A percentile compares a stretch with the other conserved stretches of the same genome.
phyloP scores from a whole-genome alignment of 2,329 filamentous ascomycete genomes.

The Stylonectria norvegica region DNA sequence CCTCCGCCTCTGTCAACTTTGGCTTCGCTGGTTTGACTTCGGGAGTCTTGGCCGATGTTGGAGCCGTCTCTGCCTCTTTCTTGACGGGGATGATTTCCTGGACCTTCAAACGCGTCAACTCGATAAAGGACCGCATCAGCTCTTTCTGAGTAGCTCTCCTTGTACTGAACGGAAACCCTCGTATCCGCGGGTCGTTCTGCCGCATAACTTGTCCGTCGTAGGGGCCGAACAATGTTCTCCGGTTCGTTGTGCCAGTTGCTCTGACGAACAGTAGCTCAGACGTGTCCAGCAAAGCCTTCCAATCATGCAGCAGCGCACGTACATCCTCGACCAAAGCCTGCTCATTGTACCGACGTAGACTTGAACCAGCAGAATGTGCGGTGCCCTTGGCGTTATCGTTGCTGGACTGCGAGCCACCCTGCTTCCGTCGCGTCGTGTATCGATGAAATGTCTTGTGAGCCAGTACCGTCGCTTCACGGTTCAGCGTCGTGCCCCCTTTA shows the following conservation, averaged over 20 bases:
- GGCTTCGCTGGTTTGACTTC: conserved; percentile 53
- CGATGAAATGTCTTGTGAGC: conserved; percentile 98
- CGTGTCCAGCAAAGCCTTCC: conserved; percentile 81
- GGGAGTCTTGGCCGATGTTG: conserved; percentile 34
- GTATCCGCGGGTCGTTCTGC: conserved; percentile 73
- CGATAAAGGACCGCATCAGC: conserved; percentile 89
- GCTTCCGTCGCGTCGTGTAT: conserved; percentile 93
- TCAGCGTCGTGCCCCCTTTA: conserved; percentile 66
- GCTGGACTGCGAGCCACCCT: conserved; percentile 90
- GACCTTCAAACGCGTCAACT: conserved; percentile 87
- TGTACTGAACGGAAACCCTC: conserved; percentile 91
- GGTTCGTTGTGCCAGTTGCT: conserved; percentile 82
- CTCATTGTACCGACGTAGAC: conserved; percentile 89
- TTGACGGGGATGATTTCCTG: conserved; percentile 67
- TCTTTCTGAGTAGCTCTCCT: conserved; percentile 88
- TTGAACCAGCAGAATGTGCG: conserved; percentile 90
- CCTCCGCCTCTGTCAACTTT: conserved; percentile 77
- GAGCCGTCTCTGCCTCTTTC: conserved; percentile 35
- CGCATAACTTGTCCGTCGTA: conserved; percentile 85
- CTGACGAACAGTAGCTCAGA: conserved; percentile 85
- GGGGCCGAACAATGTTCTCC: conserved; percentile 82
- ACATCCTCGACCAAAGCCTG: conserved; percentile 87
- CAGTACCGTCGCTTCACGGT: conserved; percentile 80
- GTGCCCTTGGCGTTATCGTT: conserved; percentile 93
- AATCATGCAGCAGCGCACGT: conserved; percentile 72